phyloP scores from a whole-genome alignment of 1,284 basidiomycete genomes.

The Ustilago trichophora region DNA sequence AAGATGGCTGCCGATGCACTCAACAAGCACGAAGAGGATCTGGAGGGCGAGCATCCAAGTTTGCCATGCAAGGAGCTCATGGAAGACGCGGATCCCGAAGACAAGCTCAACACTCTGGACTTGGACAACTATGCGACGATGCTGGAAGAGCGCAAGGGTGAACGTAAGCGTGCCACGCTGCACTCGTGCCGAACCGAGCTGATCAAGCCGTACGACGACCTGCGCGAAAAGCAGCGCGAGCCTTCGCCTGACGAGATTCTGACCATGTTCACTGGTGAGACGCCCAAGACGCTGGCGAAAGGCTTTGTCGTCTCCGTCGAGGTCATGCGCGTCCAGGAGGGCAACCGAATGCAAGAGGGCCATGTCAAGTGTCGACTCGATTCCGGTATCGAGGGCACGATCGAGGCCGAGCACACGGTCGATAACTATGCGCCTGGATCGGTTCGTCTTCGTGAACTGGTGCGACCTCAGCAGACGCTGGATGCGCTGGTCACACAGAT shows the following conservation, averaged over 20 bases:
- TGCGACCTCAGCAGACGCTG: slow-evolving; percentile 75
- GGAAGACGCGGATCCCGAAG: slow-evolving; percentile 79
- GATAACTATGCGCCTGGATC: slow-evolving; percentile 52
- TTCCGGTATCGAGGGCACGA: slow-evolving; percentile 76
- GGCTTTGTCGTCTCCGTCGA: slow-evolving; percentile 89
- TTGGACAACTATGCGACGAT: slow-evolving; percentile 96
- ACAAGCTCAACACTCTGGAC: slow-evolving; percentile 88
- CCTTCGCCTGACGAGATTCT: slow-evolving; percentile 83
- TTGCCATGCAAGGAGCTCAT: slow-evolving; percentile 74
- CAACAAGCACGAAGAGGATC: slow-evolving; percentile 72
- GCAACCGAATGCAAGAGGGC: slow-evolving; percentile 31
- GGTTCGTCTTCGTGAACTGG: slow-evolving; percentile 49
- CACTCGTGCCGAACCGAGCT: slow-evolving; percentile 82
- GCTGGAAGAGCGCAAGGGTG: slow-evolving; percentile 72
- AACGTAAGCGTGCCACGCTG: slow-evolving; percentile 72
- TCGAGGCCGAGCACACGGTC: slow-evolving; percentile 53
- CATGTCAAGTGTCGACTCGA: slow-evolving; percentile 78
- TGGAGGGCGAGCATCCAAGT: slow-evolving; percentile 61
- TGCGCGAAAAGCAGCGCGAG: slow-evolving; percentile 75
- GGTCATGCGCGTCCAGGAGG: slow-evolving; percentile 70
- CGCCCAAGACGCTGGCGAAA: slow-evolving; percentile 77
- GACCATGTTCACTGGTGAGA: slow-evolving; percentile 96
- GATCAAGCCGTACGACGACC: slow-evolving; percentile 83
- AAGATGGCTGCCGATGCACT: slow-evolving; percentile 99
- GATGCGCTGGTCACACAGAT: slow-evolving; percentile 81